phyloP scores from a whole-genome alignment of 306 rosid species.

The Quercus robur region DNA sequence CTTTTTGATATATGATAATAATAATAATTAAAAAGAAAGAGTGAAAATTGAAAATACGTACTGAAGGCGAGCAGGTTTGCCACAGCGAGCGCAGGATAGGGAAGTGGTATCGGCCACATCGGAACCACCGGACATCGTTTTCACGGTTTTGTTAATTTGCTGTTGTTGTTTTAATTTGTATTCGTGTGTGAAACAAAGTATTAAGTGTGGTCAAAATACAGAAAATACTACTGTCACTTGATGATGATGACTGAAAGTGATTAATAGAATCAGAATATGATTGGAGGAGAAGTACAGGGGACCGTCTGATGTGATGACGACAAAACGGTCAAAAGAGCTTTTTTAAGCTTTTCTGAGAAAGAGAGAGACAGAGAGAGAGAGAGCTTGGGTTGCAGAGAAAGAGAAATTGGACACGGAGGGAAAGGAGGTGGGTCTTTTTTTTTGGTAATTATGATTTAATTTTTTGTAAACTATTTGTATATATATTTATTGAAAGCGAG shows the following conservation, averaged over 20 bases:
- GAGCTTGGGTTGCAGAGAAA: conserved; percentile 20
- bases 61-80: conserved; percentile 85
- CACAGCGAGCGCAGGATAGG: conserved; percentile 66
- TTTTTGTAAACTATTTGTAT: no score
- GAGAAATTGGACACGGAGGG: neutral
- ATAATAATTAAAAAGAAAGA: neutral
- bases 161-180: no score
- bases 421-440: neutral
- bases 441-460: no score
- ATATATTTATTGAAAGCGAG: no score
- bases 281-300: neutral
- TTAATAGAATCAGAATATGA: neutral
- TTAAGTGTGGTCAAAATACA: no score
- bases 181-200: no score
- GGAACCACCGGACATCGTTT: conserved; percentile 58
- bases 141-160: neutral
- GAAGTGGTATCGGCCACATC: conserved; percentile 37
- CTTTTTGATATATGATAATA: no score
- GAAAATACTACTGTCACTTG: no score
- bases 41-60: conserved; percentile 18
- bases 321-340: neutral
- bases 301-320: neutral
- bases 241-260: neutral
- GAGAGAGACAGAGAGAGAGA: neutral
- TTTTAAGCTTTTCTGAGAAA: neutral